Evolutionary conservation across 2,329 filamentous ascomycete genomes (phyloP).

Genomic region (Scopulariopsis brevicaulis): DNA sequence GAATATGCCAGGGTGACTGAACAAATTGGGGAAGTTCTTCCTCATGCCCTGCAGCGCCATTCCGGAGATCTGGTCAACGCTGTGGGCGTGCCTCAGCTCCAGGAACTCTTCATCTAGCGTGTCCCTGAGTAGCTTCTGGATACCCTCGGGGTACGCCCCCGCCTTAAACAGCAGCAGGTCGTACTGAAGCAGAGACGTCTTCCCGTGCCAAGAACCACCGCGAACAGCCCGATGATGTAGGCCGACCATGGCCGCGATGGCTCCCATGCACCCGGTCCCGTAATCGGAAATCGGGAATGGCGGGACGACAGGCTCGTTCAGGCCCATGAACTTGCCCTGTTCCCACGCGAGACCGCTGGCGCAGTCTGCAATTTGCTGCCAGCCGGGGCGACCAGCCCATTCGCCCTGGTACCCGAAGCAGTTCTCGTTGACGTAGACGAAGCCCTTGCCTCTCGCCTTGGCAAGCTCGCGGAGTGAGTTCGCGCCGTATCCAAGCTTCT

Average conservation of each 20-base stretch:
- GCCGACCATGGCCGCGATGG: constrained; percentile 53
- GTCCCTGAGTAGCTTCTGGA: constrained; percentile 39
- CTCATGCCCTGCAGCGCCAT: constrained; percentile 45
- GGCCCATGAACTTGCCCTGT: constrained; percentile 51
- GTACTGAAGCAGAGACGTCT: constrained; percentile 54
- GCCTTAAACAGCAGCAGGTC: constrained; percentile 53
- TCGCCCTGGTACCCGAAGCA: constrained; percentile 48
- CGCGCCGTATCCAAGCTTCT: constrained; percentile 5
- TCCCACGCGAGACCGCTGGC: constrained; percentile 46
- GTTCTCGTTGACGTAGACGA: constrained; percentile 59
- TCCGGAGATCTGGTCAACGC: constrained; percentile 53
- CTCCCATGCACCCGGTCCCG: constrained; percentile 61
- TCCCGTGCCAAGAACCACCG: constrained; percentile 59
- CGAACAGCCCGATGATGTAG: constrained; percentile 48
- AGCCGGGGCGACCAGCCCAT: constrained; percentile 54
- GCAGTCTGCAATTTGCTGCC: constrained; percentile 60
- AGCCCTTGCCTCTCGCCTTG: constrained; percentile 44
- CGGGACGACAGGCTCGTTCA: constrained; percentile 53
- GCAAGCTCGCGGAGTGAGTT: constrained; percentile 28
- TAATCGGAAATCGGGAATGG: constrained; percentile 53
- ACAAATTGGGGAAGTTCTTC: constrained; percentile 39
- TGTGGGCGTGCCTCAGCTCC: constrained; percentile 45
- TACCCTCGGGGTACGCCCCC: constrained; percentile 40
- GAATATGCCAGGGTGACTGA: constrained; percentile 19
- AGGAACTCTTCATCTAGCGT: constrained; percentile 38